A percentile compares a stretch with the other conserved stretches of the same genome.
These are phyloP conservation scores for Phaeosphaeriaceae sp. DNA, from an alignment of 2,329 filamentous ascomycete genomes.

Conservation along the genomic window DNA sequence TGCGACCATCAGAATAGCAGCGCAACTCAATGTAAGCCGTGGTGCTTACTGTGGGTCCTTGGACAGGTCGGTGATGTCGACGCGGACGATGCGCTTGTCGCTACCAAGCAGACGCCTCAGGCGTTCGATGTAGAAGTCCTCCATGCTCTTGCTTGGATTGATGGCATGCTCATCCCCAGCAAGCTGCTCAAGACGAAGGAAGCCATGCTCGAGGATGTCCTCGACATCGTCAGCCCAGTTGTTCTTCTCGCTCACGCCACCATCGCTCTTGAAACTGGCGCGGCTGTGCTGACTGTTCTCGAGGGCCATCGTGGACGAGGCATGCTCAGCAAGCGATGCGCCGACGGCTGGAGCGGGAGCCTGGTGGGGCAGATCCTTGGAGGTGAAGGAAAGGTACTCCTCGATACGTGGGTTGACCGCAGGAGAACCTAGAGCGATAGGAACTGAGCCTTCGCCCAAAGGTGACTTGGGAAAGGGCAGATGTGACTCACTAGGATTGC, in stretches of 20 bases:
- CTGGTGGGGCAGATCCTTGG: conserved; percentile 33
- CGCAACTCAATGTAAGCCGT: background rate
- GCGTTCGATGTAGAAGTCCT: conserved; percentile 35
- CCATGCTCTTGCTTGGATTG: conserved; percentile 24
- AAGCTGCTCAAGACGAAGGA: conserved; percentile 41
- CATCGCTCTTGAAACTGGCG: conserved; percentile 28
- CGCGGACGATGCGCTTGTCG: conserved; percentile 22
- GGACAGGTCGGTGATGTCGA: conserved; percentile 18
- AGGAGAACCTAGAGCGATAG: conserved; percentile 37
- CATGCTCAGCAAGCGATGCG: conserved; percentile 22
- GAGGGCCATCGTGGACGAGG: conserved; percentile 9
- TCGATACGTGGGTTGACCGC: conserved; percentile 35
- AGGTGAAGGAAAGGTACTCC: conserved; percentile 39
- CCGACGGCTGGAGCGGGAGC: conserved; percentile 21
- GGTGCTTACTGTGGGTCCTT: background rate
- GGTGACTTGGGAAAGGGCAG: conserved; percentile 5
- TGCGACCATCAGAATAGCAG: background rate
- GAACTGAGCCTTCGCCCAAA: conserved; percentile 24
- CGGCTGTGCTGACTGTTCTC: conserved; percentile 15
- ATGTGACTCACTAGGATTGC: conserved; percentile 18
- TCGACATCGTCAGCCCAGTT: conserved; percentile 46
- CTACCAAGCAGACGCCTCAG: conserved; percentile 31
- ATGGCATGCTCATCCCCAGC: conserved; percentile 35
- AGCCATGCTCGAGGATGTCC: conserved; percentile 28
- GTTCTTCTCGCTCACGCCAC: conserved; percentile 40